phyloP scores from a whole-genome alignment of 2,329 filamentous ascomycete genomes.

The Venturia asperata region DNA sequence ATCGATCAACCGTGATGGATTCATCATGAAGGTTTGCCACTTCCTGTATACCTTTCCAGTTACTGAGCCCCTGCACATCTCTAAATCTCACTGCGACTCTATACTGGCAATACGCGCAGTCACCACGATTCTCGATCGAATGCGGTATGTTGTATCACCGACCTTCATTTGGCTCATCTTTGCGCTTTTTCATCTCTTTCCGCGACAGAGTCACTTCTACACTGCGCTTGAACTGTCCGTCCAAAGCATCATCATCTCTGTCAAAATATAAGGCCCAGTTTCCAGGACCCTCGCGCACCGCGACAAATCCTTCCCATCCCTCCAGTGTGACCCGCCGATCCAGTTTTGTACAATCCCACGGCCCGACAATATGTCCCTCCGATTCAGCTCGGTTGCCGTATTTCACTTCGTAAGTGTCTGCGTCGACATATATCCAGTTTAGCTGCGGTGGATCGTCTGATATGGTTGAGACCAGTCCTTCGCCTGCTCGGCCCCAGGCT shows the following conservation, averaged over 20 bases:
- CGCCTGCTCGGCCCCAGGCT: conserved; percentile 22
- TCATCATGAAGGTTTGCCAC: too few species aligned
- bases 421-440: conserved; percentile 24
- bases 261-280: conserved; percentile 24
- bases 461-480: conserved; percentile 25
- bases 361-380: conserved; percentile 21
- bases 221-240: conserved; percentile 26
- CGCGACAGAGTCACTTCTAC: conserved; percentile 29
- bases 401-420: conserved; percentile 23
- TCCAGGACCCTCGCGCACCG: conserved; percentile 22
- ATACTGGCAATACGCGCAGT: too few species aligned
- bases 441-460: conserved; percentile 21
- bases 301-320: conserved; percentile 24
- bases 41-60: background rate
- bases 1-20: too few species aligned
- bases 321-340: conserved; percentile 23
- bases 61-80: too few species aligned
- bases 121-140: too few species aligned
- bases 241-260: conserved; percentile 22
- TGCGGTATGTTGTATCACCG: background rate
- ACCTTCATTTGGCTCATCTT: conserved; percentile 7
- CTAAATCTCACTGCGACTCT: too few species aligned
- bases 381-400: conserved; percentile 24
- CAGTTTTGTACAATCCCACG: conserved; percentile 24
- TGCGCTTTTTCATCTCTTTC: conserved; percentile 26